phyloP scores from a whole-genome alignment of 495 filamentous ascomycete species.

The Xanthoparmelia taractica region DNA sequence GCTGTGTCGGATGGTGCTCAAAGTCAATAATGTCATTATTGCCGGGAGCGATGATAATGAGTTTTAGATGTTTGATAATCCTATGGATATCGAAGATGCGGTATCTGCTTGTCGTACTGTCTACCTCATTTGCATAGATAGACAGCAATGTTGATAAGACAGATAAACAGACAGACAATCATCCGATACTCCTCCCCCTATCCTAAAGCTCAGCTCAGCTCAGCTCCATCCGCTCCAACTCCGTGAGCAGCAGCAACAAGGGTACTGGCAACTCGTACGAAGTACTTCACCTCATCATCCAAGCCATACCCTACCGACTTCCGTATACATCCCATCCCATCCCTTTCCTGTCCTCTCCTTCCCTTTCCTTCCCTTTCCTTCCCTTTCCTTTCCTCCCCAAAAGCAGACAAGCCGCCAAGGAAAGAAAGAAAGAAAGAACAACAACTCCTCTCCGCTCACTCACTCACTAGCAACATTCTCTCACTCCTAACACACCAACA shows the following conservation, averaged over 20 bases:
- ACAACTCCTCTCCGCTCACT: too few relatives aligned
- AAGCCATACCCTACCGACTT: too few relatives aligned
- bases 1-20: constrained; percentile 97
- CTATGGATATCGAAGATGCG: constrained; percentile 5
- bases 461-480: too few relatives aligned
- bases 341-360: too few relatives aligned
- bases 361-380: too few relatives aligned
- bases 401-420: too few relatives aligned
- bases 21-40: constrained; percentile 94
- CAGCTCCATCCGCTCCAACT: not conserved
- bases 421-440: too few relatives aligned
- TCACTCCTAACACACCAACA: too few relatives aligned
- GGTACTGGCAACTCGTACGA: too few relatives aligned
- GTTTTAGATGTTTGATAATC: constrained; percentile 56
- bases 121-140: not conserved
- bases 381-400: too few relatives aligned
- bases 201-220: not conserved
- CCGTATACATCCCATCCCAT: not conserved
- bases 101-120: not conserved
- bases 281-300: too few relatives aligned
- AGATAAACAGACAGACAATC: not conserved
- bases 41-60: constrained; percentile 87
- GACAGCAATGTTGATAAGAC: not conserved
- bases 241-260: too few relatives aligned
- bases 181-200: not conserved